Evolutionary conservation across 768 basidiomycete species (phyloP).

Genomic region (Mycena floridula): DNA sequence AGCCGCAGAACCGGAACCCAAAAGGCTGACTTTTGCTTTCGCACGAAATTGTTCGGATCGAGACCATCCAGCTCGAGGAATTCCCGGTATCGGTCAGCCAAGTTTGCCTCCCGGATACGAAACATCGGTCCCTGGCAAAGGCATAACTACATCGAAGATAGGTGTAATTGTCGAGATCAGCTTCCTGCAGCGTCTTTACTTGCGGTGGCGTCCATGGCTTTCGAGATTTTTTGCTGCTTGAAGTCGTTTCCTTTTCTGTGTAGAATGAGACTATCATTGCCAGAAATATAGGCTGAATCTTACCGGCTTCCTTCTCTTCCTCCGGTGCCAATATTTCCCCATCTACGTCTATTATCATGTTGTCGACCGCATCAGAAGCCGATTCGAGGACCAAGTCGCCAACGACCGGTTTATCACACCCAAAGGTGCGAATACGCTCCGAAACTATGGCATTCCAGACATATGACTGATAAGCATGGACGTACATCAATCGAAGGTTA

Average conservation of each 20-base stretch:
- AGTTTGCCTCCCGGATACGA: conserved; percentile 84
- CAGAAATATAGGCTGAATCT: conserved; percentile 3
- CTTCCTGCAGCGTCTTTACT: conserved; percentile 73
- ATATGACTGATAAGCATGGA: conserved; percentile 98
- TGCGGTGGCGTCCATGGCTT: conserved; percentile 62
- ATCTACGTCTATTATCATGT: conserved; percentile 14
- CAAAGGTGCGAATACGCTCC: conserved; percentile 79
- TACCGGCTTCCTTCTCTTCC: conserved; percentile 24
- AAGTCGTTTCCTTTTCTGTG: conserved; percentile 16
- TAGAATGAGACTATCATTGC: too few relatives aligned
- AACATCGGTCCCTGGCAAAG: conserved; percentile 93
- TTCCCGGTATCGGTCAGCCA: conserved; percentile 79
- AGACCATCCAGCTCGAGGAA: conserved; percentile 83
- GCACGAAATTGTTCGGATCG: conserved; percentile 82
- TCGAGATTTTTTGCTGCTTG: conserved; percentile 27
- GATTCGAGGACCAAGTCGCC: conserved; percentile 88
- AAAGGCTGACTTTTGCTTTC: conserved; percentile 77
- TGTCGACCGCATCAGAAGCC: conserved; percentile 5
- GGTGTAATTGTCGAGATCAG: conserved; percentile 72
- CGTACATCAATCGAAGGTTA: conserved; percentile 94
- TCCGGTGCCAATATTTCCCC: conserved; percentile 24
- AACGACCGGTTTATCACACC: conserved; percentile 64
- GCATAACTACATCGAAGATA: conserved; percentile 97
- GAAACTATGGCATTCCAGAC: conserved; percentile 98
- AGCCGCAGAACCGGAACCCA: too few relatives aligned